A percentile compares a stretch with the other conserved stretches of the same genome.
These are phyloP conservation scores for Protea cynaroides DNA, from an alignment of 164 flowering plant genomes.

Conservation along the genomic window DNA sequence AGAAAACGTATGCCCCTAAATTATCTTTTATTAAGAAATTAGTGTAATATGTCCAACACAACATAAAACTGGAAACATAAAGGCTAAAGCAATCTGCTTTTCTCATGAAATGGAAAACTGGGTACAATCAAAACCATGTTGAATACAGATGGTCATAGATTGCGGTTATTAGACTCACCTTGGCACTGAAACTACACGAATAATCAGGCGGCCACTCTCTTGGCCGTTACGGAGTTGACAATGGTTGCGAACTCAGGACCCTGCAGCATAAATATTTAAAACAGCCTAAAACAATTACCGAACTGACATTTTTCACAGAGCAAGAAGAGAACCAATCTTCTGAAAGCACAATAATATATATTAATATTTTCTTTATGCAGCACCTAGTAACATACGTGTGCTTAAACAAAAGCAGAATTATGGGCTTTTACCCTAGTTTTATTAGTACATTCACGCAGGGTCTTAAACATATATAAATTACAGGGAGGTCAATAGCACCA, in stretches of 20 bases:
- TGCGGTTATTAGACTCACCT: constrained; percentile 13
- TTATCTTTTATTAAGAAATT: background rate
- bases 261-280: constrained; percentile 30
- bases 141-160: constrained; percentile 7
- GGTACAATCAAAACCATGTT: constrained; percentile 15
- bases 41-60: background rate
- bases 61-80: background rate
- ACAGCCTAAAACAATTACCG: background rate
- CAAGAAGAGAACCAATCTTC: background rate
- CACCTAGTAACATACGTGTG: too few species aligned
- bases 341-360: too few species aligned
- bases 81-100: background rate
- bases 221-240: constrained; percentile 81
- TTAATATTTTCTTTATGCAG: too few species aligned
- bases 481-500: too few species aligned
- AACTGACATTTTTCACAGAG: background rate
- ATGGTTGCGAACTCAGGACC: constrained; percentile 93
- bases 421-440: too few species aligned
- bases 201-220: constrained; percentile 82
- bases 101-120: constrained; percentile 6
- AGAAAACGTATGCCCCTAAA: too few species aligned
- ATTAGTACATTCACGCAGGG: too few species aligned
- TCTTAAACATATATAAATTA: too few species aligned
- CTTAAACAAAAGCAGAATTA: too few species aligned
- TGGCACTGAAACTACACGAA: background rate